Conservation (phyloP, 768 basidiomycete species). For the Filobasidium floriforme region DNA sequence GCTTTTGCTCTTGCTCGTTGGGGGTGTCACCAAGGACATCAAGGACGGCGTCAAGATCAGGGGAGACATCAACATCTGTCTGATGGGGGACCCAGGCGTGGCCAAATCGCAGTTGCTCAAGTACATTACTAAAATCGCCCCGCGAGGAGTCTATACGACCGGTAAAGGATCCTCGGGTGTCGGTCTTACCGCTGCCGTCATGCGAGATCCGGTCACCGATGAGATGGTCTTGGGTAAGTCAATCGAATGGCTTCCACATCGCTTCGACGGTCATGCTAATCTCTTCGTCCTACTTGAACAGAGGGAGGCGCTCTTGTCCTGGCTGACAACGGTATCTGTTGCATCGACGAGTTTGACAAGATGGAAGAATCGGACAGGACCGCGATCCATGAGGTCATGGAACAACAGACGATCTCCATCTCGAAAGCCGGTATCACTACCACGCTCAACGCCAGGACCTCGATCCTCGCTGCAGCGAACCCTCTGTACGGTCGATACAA, state of each 20-base stretch:
- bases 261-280: not conserved
- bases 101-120: conserved; percentile 80
- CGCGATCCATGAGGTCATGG: conserved; percentile 99
- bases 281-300: conserved; percentile 40
- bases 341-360: conserved; percentile 99
- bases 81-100: conserved; percentile 99
- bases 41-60: conserved; percentile 98
- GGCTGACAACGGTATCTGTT: conserved; percentile 98
- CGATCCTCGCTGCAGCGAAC: conserved; percentile 83
- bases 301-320: conserved; percentile 99
- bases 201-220: conserved; percentile 98
- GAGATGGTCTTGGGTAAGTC: conserved; percentile 93
- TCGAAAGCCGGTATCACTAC: conserved; percentile 55
- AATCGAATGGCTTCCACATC: conserved; percentile 7
- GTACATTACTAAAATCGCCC: conserved; percentile 97
- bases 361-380: conserved; percentile 98
- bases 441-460: conserved; percentile 52
- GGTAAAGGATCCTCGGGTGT: conserved; percentile 98
- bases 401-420: conserved; percentile 54
- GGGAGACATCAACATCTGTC: conserved; percentile 91
- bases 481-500: conserved; percentile 98
- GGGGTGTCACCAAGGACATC: conserved; percentile 89
- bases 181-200: conserved; percentile 95
- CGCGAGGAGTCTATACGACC: conserved; percentile 94
- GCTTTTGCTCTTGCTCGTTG: conserved; percentile 78